Base-by-base conservation (phyloP, 228 moss, liverwort and hornwort species). In the Sphagnum magellanicum region DNA sequence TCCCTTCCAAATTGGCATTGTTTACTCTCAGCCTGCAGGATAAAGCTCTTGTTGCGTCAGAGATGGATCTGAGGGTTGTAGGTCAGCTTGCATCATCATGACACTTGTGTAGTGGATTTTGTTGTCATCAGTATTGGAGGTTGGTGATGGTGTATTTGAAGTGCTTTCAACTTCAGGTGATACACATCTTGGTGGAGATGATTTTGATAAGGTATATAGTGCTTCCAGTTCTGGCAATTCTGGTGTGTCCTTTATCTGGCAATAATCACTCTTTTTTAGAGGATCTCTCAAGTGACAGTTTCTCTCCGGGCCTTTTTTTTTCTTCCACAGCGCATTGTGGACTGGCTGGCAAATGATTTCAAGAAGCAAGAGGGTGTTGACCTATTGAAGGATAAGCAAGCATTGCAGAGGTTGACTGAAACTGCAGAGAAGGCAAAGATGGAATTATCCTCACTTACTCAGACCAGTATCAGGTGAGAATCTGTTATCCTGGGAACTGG, bases 371-470 rank as follows among this genome's bases (percentile, higher is more conserved):
- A 90, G 57, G 88, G 88, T 4, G 88, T 87, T 14, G 90, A 90
- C 53, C 72, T 90, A 67, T 69, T 87, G 75, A 90, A 85, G 70
- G 88, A 90, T 53, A 87, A 87, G 76, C 90, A 88, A 81, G 90
- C 90, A 0, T 64, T 90, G 59, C 90, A 88, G 67, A 78, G 90
- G 70, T 63, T 90, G 14, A 90, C 88, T 4, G 88, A 87, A 60
- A 87, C 90, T 48, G 84, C 88, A 5, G 90, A 90, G 71, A 90
- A 88, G 68, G 90, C 90, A 4, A 90, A 90, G 74, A 90, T 87
- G 90, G 88, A 87, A 68, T 50, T 90, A 10, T 90, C 90, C 13
- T 81, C 87, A 6, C 74, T 88, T 57, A 77, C 83, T 16, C 90
- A 90, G 66, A 76, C 90, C 52, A 90, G 88, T 17, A 90, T 90